These are phyloP conservation scores for Thalassiosira sp. DNA, from an alignment of 352 stramenopile genomes.

Conservation along the genomic window DNA sequence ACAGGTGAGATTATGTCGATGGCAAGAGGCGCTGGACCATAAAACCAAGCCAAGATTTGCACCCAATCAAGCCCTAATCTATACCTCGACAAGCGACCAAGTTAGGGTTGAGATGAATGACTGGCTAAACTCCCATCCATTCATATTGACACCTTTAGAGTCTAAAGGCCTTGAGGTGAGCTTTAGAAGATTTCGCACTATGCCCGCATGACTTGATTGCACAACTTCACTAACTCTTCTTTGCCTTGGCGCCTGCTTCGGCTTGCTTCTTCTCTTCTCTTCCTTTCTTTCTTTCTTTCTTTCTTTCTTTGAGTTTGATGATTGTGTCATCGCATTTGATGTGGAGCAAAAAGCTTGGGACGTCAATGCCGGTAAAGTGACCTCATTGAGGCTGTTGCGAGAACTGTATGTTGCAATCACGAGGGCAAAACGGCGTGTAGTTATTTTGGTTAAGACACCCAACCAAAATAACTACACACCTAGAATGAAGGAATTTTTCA, in stretches of 20 bases:
- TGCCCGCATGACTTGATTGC: too few species aligned
- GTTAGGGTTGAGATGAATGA: conserved; percentile 23
- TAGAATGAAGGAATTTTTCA: conserved; percentile 30
- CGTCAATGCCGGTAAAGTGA: conserved; percentile 15
- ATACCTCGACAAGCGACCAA: conserved; percentile 31
- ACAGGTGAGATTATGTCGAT: conserved; percentile 33
- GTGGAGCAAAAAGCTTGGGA: conserved; percentile 50
- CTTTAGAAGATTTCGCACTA: too few species aligned
- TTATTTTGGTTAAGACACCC: conserved; percentile 46
- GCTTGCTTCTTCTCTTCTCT: too few species aligned
- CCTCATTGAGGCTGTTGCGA: conserved; percentile 39
- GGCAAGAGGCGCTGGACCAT: conserved; percentile 27
- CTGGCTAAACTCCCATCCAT: conserved; percentile 51
- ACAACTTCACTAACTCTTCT: too few species aligned
- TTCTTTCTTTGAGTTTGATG: conserved; percentile 50
- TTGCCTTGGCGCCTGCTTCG: too few species aligned
- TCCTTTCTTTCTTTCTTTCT: too few species aligned
- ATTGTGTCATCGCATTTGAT: conserved; percentile 56
- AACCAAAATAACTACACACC: too few species aligned
- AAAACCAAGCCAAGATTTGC: conserved; percentile 35
- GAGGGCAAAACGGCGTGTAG: conserved; percentile 41
- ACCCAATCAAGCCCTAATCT: conserved; percentile 53
- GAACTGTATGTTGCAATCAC: conserved; percentile 59
- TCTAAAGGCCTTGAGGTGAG: conserved; percentile 54
- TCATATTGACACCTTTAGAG: conserved; percentile 55